These are phyloP conservation scores for Tylopilus subfusipes DNA, from an alignment of 768 basidiomycete genomes.

Conservation along the genomic window DNA sequence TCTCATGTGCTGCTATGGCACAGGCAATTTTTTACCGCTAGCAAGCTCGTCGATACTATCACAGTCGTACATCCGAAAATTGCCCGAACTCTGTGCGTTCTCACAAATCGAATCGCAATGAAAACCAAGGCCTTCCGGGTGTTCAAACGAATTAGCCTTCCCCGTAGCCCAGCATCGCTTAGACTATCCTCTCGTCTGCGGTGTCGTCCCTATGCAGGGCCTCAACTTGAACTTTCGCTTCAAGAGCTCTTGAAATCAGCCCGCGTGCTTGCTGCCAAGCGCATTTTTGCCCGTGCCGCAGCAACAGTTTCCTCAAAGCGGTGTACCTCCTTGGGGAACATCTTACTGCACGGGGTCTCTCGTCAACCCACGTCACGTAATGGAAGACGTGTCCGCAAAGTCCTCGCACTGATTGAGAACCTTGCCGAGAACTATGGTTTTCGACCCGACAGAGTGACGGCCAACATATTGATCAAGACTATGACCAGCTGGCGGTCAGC, in stretches of 20 bases:
- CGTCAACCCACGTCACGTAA: conserved; percentile 34
- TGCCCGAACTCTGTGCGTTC: conserved; percentile 9
- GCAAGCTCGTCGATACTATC: conserved; percentile 28
- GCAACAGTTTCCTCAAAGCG: conserved; percentile 28
- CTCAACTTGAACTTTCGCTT: conserved; percentile 14
- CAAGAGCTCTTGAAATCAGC: conserved; percentile 31
- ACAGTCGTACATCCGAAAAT: conserved; percentile 8
- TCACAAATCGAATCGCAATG: conserved; percentile 2
- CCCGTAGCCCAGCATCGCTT: conserved; percentile 12
- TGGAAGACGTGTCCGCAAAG: conserved; percentile 43
- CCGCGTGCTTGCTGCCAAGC: conserved; percentile 43
- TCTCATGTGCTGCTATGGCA: conserved; percentile 39
- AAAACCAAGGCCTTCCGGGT: conserved; percentile 10
- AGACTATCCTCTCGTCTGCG: conserved; percentile 18
- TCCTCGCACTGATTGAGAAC: conserved; percentile 37
- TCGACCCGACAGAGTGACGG: conserved; percentile 61
- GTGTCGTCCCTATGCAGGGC: conserved; percentile 1
- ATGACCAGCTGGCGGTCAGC: conserved; percentile 49
- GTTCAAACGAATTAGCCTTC: not conserved
- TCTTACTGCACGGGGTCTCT: conserved; percentile 47
- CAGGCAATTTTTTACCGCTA: conserved; percentile 38
- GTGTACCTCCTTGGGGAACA: conserved; percentile 52
- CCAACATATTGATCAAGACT: conserved; percentile 64
- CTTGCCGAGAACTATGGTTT: conserved; percentile 49
- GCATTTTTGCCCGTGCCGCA: conserved; percentile 34